These are phyloP conservation scores for Aspergillus sp. DNA, from an alignment of 2,329 filamentous ascomycete species.

Conservation along the genomic window DNA sequence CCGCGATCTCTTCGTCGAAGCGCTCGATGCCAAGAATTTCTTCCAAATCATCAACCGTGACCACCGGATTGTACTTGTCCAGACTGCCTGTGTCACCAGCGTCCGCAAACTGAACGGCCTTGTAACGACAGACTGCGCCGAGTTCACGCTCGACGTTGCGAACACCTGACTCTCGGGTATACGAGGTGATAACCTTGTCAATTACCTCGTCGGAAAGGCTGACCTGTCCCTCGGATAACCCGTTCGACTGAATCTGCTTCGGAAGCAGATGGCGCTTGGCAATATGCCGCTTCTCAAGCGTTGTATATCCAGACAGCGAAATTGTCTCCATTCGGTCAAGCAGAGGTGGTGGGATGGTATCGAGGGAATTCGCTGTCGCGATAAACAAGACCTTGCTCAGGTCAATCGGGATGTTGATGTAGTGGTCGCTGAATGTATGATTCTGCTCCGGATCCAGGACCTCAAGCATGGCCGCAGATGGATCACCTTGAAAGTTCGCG, in stretches of 20 bases:
- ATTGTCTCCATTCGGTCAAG: constrained; percentile 98
- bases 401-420: constrained; percentile 90
- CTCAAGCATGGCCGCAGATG: constrained; percentile 94
- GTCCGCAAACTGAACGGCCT: constrained; percentile 91
- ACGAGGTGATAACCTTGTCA: constrained; percentile 90
- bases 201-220: constrained; percentile 73
- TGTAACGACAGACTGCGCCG: constrained; percentile 85
- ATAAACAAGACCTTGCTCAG: constrained; percentile 96
- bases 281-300: constrained; percentile 92
- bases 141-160: constrained; percentile 94
- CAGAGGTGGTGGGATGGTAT: constrained; percentile 88
- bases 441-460: constrained; percentile 97
- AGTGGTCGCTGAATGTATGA: constrained; percentile 88
- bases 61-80: constrained; percentile 61
- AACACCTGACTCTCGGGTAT: constrained; percentile 92
- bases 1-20: constrained; percentile 92
- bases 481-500: constrained; percentile 88
- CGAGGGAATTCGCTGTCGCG: constrained; percentile 87
- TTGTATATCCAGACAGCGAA: constrained; percentile 87
- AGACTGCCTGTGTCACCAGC: constrained; percentile 66
- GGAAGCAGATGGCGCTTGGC: constrained; percentile 88
- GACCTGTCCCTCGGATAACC: constrained; percentile 67
- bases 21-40: constrained; percentile 85
- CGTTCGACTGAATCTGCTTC: constrained; percentile 89
- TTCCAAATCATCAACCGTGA: constrained; percentile 76